These are phyloP conservation scores for Hydrangea macrophylla DNA, from an alignment of 148 eudicot species.

Conservation along the genomic window DNA sequence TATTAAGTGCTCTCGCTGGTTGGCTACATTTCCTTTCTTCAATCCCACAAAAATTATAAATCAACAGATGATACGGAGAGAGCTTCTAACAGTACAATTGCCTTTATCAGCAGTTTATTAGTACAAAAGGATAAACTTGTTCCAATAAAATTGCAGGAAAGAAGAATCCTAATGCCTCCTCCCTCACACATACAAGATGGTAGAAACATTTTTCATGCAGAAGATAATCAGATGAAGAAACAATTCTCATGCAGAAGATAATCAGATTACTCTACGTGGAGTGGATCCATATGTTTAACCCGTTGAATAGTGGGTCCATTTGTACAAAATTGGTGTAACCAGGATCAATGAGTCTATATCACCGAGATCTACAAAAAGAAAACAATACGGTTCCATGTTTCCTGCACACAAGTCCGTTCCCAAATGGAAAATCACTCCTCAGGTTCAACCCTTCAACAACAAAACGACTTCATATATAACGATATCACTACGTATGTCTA, in stretches of 20 bases:
- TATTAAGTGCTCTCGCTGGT: constrained; percentile 97
- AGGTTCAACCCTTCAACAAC: not conserved
- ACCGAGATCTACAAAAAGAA: too few relatives aligned
- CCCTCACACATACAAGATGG: not conserved
- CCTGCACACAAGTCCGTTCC: too few relatives aligned
- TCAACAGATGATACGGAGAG: constrained; percentile 4
- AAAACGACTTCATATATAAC: not conserved
- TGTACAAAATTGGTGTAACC: too few relatives aligned
- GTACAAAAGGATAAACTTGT: not conserved
- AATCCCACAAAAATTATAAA: constrained; percentile 27
- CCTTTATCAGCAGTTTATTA: not conserved
- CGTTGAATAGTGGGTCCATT: too few relatives aligned
- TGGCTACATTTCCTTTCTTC: constrained; percentile 98
- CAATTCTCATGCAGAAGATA: not conserved
- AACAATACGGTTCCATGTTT: too few relatives aligned
- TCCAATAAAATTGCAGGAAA: not conserved
- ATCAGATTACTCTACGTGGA: not conserved
- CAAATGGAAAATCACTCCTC: not conserved
- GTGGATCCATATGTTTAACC: too few relatives aligned
- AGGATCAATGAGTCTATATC: too few relatives aligned
- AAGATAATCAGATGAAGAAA: too few relatives aligned
- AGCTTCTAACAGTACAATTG: too few relatives aligned
- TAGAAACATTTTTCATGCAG: too few relatives aligned
- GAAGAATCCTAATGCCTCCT: too few relatives aligned
- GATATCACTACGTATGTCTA: not conserved